Base-by-base conservation (phyloP, 2,329 filamentous ascomycete genomes). In the Trichophyton verrucosum region DNA sequence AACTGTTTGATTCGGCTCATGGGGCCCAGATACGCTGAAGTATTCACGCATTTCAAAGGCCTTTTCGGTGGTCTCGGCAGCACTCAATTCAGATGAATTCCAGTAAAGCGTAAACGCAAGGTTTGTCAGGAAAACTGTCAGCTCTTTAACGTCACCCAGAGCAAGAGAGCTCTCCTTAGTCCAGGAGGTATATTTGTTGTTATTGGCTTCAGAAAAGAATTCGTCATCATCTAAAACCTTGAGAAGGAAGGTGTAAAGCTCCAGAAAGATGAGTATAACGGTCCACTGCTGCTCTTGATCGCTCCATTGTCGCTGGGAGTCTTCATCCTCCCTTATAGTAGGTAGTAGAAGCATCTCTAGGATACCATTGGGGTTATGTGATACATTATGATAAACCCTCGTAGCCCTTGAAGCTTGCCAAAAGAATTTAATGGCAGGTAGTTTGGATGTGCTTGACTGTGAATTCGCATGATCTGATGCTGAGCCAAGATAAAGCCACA, bases 161-260 rank as follows among this genome's bases (percentile, higher is more conserved):
- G 84, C 82, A 4, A 97, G 78, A 51, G 88, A 86, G 71, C 89
- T 85, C 64, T 82, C 80, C 60, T 78, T 77, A 8, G 75, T 77
- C 73, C 87, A 63, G 75, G 78, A 72, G 78, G 80, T 64, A 81
- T 79, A 59, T 44, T 73, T 75, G 63, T 82, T 75, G 4, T 46
- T 49, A 24, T 17, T 24, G 17, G 17, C 20, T 60, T 80, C 80
- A 61, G 84, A 82, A 64, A 95, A 87, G 70, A 99, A 99, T 67
- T 99, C 94, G 66, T 97, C 92, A 65, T 99, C 94, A 66, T 99
- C 94, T 71, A 92, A 95, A 38, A 97, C 84, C 66, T 94, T 88
- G 11, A 97, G 78, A 1, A 96, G 84, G 70, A 97, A 97, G 1
- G 88, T 90, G 71, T 96, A 99, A 0, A 99, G 81, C 68, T 99